Conservation (phyloP, 306 rosid species). For the Oxytropis ochrocephala region DNA sequence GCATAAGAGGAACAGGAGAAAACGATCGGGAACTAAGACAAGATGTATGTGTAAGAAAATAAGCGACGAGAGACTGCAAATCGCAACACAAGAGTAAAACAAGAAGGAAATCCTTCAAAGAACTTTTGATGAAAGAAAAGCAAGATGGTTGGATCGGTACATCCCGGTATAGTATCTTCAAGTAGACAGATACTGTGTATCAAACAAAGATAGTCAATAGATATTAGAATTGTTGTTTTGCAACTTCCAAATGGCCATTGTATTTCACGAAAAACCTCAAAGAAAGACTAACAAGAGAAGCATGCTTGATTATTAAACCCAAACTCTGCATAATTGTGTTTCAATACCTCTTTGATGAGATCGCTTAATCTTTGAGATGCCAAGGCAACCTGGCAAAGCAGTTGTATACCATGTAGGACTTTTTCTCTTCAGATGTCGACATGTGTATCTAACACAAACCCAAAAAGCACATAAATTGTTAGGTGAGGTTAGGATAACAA, state of each 20-base stretch:
- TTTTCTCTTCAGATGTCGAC: constrained; percentile 69
- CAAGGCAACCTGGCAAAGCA: constrained; percentile 79
- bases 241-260: background rate
- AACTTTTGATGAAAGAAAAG: constrained; percentile 14
- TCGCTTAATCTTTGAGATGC: too few species aligned
- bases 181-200: background rate
- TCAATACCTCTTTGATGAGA: constrained; percentile 64
- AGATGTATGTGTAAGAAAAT: too few species aligned
- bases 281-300: background rate
- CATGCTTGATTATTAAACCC: background rate
- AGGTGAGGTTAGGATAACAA: constrained; percentile 3
- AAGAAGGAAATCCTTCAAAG: background rate
- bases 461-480: constrained; percentile 25
- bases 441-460: constrained; percentile 72
- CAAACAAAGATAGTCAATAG: background rate
- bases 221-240: too few species aligned
- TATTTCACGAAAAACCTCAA: background rate
- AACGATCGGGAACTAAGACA: too few species aligned
- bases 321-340: background rate
- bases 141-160: background rate
- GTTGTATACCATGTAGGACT: constrained; percentile 72
- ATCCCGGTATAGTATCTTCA: background rate
- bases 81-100: too few species aligned
- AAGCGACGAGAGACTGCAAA: too few species aligned
- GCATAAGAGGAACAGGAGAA: too few species aligned